Percentiles rank a stretch among this genome's conserved stretches.
Evolutionary conservation across 228 moss, liverwort and hornwort genomes (phyloP).

Genomic region (Sphagnum fallax): DNA sequence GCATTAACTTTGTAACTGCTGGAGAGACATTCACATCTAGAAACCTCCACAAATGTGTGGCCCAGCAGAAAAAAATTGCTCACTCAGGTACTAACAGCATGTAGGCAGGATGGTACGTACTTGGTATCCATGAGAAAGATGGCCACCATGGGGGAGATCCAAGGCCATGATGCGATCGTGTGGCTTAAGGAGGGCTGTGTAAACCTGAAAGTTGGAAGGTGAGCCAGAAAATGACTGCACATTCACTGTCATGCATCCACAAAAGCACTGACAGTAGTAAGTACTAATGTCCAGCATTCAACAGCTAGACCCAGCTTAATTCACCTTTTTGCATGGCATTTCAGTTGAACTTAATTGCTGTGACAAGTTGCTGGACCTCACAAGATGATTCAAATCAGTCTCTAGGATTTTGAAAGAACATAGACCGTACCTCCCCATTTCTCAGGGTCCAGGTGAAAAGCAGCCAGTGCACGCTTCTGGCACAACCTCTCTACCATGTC

Average conservation of each 20-base stretch:
- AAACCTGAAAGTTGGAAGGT: constrained; percentile 82
- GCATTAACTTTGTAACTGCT: not conserved
- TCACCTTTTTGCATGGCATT: too few relatives aligned
- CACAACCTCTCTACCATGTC: constrained; percentile 79
- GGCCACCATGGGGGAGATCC: constrained; percentile 84
- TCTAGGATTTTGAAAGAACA: too few relatives aligned
- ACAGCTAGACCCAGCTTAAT: too few relatives aligned
- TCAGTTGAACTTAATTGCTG: too few relatives aligned
- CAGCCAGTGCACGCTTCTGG: constrained; percentile 76
- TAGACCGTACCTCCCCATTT: constrained; percentile 68
- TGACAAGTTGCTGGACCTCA: too few relatives aligned
- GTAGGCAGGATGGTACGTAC: constrained; percentile 1
- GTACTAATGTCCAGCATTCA: too few relatives aligned
- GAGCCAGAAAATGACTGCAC: constrained; percentile 83
- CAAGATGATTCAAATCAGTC: too few relatives aligned
- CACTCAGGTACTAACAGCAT: too few relatives aligned
- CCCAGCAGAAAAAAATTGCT: too few relatives aligned
- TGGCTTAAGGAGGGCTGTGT: constrained; percentile 75
- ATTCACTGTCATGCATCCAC: constrained; percentile 44
- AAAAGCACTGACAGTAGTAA: not conserved
- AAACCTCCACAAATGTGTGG: too few relatives aligned
- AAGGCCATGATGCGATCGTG: constrained; percentile 89
- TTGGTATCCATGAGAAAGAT: constrained; percentile 84
- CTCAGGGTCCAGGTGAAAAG: constrained; percentile 72
- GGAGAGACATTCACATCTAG: too few relatives aligned